These are phyloP conservation scores for Verticillium nubilum DNA, from an alignment of 2,329 filamentous ascomycete species.

Conservation along the genomic window DNA sequence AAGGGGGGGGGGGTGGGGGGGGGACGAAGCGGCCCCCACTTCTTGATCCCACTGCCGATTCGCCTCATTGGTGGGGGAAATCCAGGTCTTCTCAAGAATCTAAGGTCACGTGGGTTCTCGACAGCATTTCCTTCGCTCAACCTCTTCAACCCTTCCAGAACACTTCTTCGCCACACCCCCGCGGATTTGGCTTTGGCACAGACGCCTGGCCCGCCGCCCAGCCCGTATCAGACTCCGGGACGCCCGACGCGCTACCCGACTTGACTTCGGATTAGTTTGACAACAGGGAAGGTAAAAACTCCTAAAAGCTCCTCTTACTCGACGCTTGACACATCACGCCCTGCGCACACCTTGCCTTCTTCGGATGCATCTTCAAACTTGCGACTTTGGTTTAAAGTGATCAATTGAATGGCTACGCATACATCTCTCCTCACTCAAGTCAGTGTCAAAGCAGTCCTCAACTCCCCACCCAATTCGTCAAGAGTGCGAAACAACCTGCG, in stretches of 20 bases:
- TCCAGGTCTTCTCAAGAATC: not conserved
- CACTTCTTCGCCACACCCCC: not conserved
- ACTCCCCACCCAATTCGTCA: not conserved
- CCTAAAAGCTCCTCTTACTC: no score
- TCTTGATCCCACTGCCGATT: not conserved
- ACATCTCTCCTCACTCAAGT: not conserved
- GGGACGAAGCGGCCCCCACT: not conserved
- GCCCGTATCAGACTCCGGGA: not conserved
- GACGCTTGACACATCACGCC: no score
- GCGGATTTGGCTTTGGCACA: no score
- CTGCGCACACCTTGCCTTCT: not conserved
- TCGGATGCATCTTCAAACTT: no score
- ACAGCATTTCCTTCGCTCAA: not conserved
- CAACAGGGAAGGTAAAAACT: not conserved
- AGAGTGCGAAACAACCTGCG: not conserved
- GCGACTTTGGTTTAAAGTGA: no score
- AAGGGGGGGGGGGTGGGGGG: not conserved
- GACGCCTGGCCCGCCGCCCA: not conserved
- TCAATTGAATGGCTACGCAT: not conserved
- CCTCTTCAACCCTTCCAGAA: not conserved
- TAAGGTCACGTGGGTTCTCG: not conserved
- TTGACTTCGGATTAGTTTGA: not conserved
- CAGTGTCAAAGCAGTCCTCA: not conserved
- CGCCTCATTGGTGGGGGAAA: not conserved
- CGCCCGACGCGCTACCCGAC: not conserved